Base-by-base conservation (phyloP, 2,329 filamentous ascomycete species). In the Talaromyces sp. region DNA sequence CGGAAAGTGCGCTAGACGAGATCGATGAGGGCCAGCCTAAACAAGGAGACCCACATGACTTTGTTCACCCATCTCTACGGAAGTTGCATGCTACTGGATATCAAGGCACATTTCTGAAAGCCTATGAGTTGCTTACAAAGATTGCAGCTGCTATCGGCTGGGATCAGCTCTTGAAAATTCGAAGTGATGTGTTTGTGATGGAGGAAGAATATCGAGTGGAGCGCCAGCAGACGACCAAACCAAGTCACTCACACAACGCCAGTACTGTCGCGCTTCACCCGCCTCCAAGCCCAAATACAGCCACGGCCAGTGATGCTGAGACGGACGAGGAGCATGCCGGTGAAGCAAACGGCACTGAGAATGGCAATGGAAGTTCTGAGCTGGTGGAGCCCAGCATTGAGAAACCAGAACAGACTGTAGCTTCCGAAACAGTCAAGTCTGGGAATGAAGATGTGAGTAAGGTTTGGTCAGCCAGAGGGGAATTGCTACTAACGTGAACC, bases 121-220 rank as follows among this genome's bases (percentile, higher is more conserved):
- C 95, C 1, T 99, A 99, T 78, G 88, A 88, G 67, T 89, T 99
- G 37, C 82, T 99, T 65, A 98, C 95, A 0, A 93, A 97, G 74
- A 93, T 99, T 81, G 96, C 93, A 0, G 89, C 92, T 65, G 93
- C 95, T 77, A 97, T 99, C 69, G 95, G 95, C 42, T 99, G 95
- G 95, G 95, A 99, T 70, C 92, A 97, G 73, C 83, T 99, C 23
- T 81, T 99, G 58, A 96, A 92, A 76, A 96, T 96, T 71, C 86
- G 95, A 68, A 98, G 93, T 79, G 93, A 93, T 66, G 95, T 99
- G 1, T 99, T 99, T 70, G 95, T 99, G 56, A 99, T 99, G 95
- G 95, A 99, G 75, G 95, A 99, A 72, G 95, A 99, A 76, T 99
- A 99, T 74, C 87, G 95, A 56, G 90, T 88, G 62, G 95, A 98